Percentiles rank a stretch among this genome's conserved stretches.
These are phyloP conservation scores for Pholiota microspora DNA, from an alignment of 768 basidiomycete genomes.

Conservation along the genomic window DNA sequence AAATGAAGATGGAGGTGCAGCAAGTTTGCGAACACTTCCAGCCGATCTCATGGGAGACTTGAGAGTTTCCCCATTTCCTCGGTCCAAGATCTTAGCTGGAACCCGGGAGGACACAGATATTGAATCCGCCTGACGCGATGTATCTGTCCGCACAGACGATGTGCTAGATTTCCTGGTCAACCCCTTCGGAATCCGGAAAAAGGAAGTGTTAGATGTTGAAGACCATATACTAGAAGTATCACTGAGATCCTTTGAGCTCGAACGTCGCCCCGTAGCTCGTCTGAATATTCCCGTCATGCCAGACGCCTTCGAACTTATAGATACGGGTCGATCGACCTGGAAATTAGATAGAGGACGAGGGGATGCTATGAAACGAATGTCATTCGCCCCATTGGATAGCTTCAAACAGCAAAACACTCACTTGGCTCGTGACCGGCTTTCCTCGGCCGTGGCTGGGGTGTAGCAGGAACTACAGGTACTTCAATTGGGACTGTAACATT, in stretches of 20 bases:
- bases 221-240: conserved; percentile 49
- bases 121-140: conserved; percentile 37
- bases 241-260: conserved; percentile 39
- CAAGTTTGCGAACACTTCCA: conserved; percentile 44
- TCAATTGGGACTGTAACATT: conserved; percentile 60
- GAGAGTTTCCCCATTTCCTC: conserved; percentile 26
- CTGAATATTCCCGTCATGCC: conserved; percentile 51
- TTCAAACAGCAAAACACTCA: conserved; percentile 21
- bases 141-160: conserved; percentile 44
- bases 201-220: conserved; percentile 31
- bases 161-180: conserved; percentile 50
- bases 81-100: conserved; percentile 23
- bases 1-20: conserved; percentile 62
- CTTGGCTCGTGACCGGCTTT: conserved; percentile 30
- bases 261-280: conserved; percentile 41
- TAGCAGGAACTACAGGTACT: conserved; percentile 54
- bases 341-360: conserved; percentile 39
- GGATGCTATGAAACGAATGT: conserved; percentile 22
- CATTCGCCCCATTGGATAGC: neutral
- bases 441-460: conserved; percentile 33
- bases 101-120: conserved; percentile 45
- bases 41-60: conserved; percentile 40
- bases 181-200: conserved; percentile 35
- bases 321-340: conserved; percentile 45
- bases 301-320: conserved; percentile 52